These are phyloP conservation scores for Blastomyces gilchristii DNA, from an alignment of 2,329 filamentous ascomycete genomes.

Conservation along the genomic window DNA sequence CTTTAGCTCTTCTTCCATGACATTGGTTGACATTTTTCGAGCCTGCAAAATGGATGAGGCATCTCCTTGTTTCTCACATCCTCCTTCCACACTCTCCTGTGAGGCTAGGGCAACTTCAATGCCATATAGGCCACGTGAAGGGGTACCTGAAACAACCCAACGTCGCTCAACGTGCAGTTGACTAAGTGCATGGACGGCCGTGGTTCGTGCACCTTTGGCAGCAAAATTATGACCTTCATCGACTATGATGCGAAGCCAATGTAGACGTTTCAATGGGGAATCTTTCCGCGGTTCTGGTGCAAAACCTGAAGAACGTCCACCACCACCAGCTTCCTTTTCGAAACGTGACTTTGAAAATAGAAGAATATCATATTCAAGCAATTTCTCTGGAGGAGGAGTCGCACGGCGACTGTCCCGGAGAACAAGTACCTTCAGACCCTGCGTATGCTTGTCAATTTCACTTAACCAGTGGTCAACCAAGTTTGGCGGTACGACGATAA, in stretches of 20 bases:
- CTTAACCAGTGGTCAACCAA: slow-evolving; percentile 72
- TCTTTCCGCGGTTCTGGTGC: slow-evolving; percentile 34
- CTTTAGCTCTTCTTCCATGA: slow-evolving; percentile 45
- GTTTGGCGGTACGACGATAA: slow-evolving; percentile 76
- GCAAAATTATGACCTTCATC: slow-evolving; percentile 87
- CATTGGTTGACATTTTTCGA: slow-evolving; percentile 31
- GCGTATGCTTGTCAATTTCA: slow-evolving; percentile 70
- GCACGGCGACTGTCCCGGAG: slow-evolving; percentile 44
- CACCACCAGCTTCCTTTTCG: slow-evolving; percentile 49
- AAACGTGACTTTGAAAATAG: slow-evolving; percentile 67
- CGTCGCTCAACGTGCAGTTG: slow-evolving; percentile 55
- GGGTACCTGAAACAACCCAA: slow-evolving; percentile 88
- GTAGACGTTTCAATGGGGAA: slow-evolving; percentile 58
- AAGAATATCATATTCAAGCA: slow-evolving; percentile 63
- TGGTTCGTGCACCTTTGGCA: slow-evolving; percentile 51
- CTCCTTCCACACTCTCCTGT: slow-evolving; percentile 23
- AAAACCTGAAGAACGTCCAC: slow-evolving; percentile 26
- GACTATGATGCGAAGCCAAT: slow-evolving; percentile 80
- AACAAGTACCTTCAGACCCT: slow-evolving; percentile 54
- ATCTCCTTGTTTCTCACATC: slow-evolving; percentile 4
- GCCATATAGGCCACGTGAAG: slow-evolving; percentile 71
- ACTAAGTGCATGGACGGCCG: slow-evolving; percentile 45
- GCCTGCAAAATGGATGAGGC: slow-evolving; percentile 24
- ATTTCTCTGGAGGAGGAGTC: slow-evolving; percentile 48
- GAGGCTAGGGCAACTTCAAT: slow-evolving; percentile 51